Conservation (phyloP, 2,329 filamentous ascomycete genomes). For the Ilyonectria robusta region DNA sequence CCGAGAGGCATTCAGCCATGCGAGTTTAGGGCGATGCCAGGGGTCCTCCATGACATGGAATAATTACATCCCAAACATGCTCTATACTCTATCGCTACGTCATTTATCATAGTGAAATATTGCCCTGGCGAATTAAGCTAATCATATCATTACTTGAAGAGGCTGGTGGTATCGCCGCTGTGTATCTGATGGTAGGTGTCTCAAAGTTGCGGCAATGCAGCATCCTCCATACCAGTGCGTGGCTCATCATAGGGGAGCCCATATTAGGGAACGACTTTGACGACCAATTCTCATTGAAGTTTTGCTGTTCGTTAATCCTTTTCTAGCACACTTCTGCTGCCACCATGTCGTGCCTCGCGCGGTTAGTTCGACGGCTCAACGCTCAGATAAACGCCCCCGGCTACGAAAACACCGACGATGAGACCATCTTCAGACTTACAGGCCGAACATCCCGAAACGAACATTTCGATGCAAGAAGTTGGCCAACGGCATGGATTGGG, state of each 20-base stretch:
- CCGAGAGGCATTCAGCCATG: too few species aligned
- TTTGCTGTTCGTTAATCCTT: neutral
- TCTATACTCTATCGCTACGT: neutral
- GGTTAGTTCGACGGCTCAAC: neutral
- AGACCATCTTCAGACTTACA: constrained; percentile 1
- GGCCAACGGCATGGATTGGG: constrained; percentile 16
- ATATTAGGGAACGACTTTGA: neutral
- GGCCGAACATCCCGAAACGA: constrained; percentile 6
- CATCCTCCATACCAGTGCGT: constrained; percentile 14
- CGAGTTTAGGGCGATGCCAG: too few species aligned
- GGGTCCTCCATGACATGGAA: neutral
- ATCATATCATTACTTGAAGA: neutral
- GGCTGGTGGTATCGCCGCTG: neutral
- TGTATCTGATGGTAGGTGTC: neutral
- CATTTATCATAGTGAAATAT: neutral
- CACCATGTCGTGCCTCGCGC: neutral
- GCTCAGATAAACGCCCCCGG: neutral
- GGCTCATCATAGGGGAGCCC: neutral
- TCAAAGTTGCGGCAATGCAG: constrained; percentile 8
- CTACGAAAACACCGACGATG: neutral
- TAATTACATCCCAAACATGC: neutral
- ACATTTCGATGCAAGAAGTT: neutral
- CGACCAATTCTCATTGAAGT: neutral
- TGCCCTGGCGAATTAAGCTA: too few species aligned
- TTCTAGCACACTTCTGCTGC: neutral